Evolutionary conservation across 495 filamentous ascomycete genomes (phyloP).

Genomic region (Talaromyces proteolyticus): DNA sequence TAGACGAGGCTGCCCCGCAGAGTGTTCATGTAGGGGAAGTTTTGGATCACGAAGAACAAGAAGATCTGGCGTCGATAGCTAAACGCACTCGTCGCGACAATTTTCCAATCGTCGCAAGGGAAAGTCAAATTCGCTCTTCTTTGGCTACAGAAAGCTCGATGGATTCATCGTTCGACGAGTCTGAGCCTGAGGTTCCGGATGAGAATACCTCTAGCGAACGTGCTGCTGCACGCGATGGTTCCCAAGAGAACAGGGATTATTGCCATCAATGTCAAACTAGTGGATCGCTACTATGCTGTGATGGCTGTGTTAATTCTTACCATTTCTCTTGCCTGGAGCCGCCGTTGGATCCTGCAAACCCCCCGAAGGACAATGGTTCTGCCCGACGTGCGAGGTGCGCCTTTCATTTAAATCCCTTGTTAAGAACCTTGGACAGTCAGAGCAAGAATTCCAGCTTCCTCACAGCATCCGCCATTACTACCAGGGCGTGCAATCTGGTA

Average conservation of each 20-base stretch:
- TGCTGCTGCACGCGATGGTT: conserved; percentile 9
- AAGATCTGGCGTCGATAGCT: conserved; percentile 3
- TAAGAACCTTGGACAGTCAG: conserved; percentile 51
- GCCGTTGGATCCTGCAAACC: conserved; percentile 55
- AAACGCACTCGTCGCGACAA: conserved; percentile 26
- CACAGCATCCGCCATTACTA: conserved; percentile 62
- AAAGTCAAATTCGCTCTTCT: conserved; percentile 21
- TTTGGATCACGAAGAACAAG: conserved; percentile 6
- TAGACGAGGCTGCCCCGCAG: conserved; percentile 7
- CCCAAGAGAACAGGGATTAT: conserved; percentile 74
- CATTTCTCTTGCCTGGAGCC: conserved; percentile 84
- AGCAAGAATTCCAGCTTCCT: conserved; percentile 73
- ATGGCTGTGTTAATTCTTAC: conserved; percentile 80
- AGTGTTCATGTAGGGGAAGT: conserved; percentile 10
- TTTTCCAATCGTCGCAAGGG: conserved; percentile 11
- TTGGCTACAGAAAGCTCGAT: conserved; percentile 8
- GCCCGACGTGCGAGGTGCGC: conserved; percentile 60
- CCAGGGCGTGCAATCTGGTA: conserved; percentile 63
- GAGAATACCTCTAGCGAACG: conserved; percentile 6
- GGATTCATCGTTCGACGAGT: conserved; percentile 5
- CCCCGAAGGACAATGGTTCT: conserved; percentile 79
- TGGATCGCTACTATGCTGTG: conserved; percentile 87
- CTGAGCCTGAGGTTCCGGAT: conserved; percentile 3
- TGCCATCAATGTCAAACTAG: conserved; percentile 76
- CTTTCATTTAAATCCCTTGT: conserved; percentile 56